phyloP scores from a whole-genome alignment of 2,329 filamentous ascomycete genomes.

The Fonsecaea multimorphosa region DNA sequence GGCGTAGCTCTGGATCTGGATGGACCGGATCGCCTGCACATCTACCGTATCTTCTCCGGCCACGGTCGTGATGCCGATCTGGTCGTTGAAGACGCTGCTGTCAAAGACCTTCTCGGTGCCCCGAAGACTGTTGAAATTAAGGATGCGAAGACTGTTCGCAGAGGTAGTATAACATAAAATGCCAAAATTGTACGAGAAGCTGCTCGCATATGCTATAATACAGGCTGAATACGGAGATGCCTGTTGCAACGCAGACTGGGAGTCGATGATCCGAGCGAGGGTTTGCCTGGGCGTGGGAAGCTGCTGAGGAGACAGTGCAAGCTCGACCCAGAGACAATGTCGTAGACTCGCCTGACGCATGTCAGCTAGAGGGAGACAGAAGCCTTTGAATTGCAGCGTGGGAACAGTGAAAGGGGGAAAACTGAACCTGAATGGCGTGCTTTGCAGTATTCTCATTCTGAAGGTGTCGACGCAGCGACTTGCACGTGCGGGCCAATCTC shows the following conservation, averaged over 20 bases:
- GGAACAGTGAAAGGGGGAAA: not conserved
- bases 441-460: slow-evolving; percentile 64
- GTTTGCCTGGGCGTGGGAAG: slow-evolving; percentile 54
- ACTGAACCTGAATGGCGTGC: slow-evolving; percentile 55
- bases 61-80: not conserved
- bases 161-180: slow-evolving; percentile 68
- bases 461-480: slow-evolving; percentile 58
- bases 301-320: slow-evolving; percentile 53
- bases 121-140: slow-evolving; percentile 61
- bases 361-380: slow-evolving; percentile 27
- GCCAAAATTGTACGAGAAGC: slow-evolving; percentile 68
- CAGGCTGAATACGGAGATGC: slow-evolving; percentile 68
- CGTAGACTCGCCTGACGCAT: slow-evolving; percentile 46
- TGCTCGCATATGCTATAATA: slow-evolving; percentile 64
- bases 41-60: slow-evolving; percentile 29
- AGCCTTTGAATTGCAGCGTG: not conserved
- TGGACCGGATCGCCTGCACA: slow-evolving; percentile 42
- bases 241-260: slow-evolving; percentile 58
- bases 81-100: slow-evolving; percentile 52
- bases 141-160: slow-evolving; percentile 61
- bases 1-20: slow-evolving; percentile 62
- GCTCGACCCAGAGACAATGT: slow-evolving; percentile 45
- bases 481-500: slow-evolving; percentile 61
- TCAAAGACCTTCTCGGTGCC: slow-evolving; percentile 63
- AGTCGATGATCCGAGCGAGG: slow-evolving; percentile 64